Evolutionary conservation across 202 grass and related monocot species (phyloP).

Genomic region (Zoysia matrella): DNA sequence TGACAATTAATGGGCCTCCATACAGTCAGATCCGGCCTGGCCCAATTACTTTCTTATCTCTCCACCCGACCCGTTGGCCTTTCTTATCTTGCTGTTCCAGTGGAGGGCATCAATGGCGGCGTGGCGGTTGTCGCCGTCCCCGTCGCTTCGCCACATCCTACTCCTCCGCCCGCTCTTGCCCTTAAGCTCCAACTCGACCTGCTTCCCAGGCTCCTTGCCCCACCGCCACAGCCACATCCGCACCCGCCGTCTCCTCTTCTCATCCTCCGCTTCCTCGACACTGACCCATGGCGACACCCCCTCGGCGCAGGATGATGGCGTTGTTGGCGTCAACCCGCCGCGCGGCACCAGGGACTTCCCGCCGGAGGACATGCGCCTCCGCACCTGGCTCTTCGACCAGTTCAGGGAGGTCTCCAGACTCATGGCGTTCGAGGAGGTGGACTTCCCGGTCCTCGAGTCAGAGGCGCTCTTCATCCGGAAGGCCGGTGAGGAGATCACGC

Average conservation of each 20-base stretch:
- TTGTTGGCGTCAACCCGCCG: slow-evolving; percentile 81
- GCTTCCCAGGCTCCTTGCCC: slow-evolving; percentile 2
- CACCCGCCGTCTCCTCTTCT: slow-evolving; percentile 29
- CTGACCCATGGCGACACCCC: slow-evolving; percentile 47
- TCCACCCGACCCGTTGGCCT: background rate
- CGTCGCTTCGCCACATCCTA: slow-evolving; percentile 45
- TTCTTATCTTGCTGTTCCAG: background rate
- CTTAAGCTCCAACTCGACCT: background rate
- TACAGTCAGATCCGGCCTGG: background rate
- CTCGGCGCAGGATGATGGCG: slow-evolving; percentile 1
- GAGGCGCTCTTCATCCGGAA: slow-evolving; percentile 86
- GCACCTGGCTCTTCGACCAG: slow-evolving; percentile 83
- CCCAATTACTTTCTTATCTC: background rate
- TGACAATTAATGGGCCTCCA: background rate
- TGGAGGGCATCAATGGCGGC: slow-evolving; percentile 26
- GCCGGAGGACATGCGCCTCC: slow-evolving; percentile 83
- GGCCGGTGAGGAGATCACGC: slow-evolving; percentile 85
- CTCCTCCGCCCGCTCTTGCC: slow-evolving; percentile 53
- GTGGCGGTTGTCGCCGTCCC: background rate
- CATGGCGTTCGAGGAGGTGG: slow-evolving; percentile 88
- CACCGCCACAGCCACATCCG: slow-evolving; percentile 1
- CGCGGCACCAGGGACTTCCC: slow-evolving; percentile 85
- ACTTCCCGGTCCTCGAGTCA: slow-evolving; percentile 87
- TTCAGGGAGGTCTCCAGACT: slow-evolving; percentile 80
- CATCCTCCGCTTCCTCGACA: slow-evolving; percentile 39